Evolutionary conservation across 306 rosid species (phyloP).

Genomic region (Nissolia schottii): DNA sequence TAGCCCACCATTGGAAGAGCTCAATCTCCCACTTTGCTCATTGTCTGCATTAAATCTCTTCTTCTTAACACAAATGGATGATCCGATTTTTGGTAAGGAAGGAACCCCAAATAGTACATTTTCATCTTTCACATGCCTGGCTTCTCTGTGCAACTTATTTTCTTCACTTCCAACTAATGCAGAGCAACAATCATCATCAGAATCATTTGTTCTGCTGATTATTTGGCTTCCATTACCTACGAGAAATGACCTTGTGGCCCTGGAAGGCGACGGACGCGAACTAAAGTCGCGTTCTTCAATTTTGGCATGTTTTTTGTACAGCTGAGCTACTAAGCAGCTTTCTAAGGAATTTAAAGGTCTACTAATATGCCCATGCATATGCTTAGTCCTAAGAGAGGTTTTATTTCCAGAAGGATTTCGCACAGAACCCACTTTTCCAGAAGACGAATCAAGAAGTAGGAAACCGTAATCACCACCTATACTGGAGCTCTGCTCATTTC

Average conservation of each 20-base stretch:
- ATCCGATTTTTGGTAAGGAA: constrained; percentile 30
- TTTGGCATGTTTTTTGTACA: constrained; percentile 46
- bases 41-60: constrained; percentile 27
- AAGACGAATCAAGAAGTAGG: constrained; percentile 10
- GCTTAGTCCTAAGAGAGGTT: constrained; percentile 37
- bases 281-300: constrained; percentile 38
- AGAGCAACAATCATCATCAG: constrained; percentile 22
- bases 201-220: constrained; percentile 29
- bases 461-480: constrained; percentile 23
- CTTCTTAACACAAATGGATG: constrained; percentile 32
- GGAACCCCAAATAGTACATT: constrained; percentile 36
- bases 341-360: constrained; percentile 60
- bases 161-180: constrained; percentile 24
- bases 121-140: constrained; percentile 25
- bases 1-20: constrained; percentile 27
- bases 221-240: constrained; percentile 49
- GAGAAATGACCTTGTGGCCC: constrained; percentile 37
- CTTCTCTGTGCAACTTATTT: constrained; percentile 26
- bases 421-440: constrained; percentile 34
- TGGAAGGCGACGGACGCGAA: constrained; percentile 35
- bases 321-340: constrained; percentile 80
- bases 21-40: constrained; percentile 24
- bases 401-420: constrained; percentile 31
- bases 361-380: constrained; percentile 20
- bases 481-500: constrained; percentile 23